Evolutionary conservation across 495 filamentous ascomycete species (phyloP), one percentile per base, ranked within the genome.

Genomic region (Aspergillus indologenus): DNA sequence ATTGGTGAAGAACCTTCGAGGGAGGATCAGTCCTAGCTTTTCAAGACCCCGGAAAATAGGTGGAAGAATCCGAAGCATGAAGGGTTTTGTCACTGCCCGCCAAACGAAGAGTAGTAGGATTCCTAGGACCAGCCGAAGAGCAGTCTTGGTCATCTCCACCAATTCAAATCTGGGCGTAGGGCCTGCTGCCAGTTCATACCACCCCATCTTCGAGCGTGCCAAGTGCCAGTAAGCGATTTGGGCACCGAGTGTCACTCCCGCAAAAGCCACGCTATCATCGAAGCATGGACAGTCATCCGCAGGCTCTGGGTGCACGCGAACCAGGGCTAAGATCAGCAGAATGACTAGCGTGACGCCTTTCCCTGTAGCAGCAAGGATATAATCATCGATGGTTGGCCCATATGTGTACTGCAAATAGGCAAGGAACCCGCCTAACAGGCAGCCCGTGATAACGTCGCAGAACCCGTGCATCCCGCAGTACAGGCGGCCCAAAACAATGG

Each of bases 391-490:
- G 3, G 66, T 64, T 3, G 86, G 76, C 15, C 86, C 90, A 65
- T 83, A 91, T 53, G 83, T 67, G 64, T 86, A 91, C 69, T 96
- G 91, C 42, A 88, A 65, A 19, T 87, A 70, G 2, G 90, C 81
- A 18, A 90, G 73, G 18, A 79, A 63, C 14, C 86, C 85, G 18
- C 92, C 94, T 54, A 98, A 79, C 19, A 83, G 60, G 52, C 84
- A 88, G 2, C 94, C 94, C 61, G 92, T 68, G 15, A 90, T 72
- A 14, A 96, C 90, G 71, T 98, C 94, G 44, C 96, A 76, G 73
- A 98, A 94, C 40, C 94, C 94, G 74, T 98, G 94, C 94, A 98
- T 98, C 52, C 94, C 94, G 68, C 94, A 98, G 74, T 98, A 98
- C 21, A 98, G 75, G 47, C 94, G 84, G 20, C 94, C 94, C 54